These are phyloP conservation scores for Chloromonas sp. DNA, from an alignment of 163 green algal genomes.

Conservation along the genomic window DNA sequence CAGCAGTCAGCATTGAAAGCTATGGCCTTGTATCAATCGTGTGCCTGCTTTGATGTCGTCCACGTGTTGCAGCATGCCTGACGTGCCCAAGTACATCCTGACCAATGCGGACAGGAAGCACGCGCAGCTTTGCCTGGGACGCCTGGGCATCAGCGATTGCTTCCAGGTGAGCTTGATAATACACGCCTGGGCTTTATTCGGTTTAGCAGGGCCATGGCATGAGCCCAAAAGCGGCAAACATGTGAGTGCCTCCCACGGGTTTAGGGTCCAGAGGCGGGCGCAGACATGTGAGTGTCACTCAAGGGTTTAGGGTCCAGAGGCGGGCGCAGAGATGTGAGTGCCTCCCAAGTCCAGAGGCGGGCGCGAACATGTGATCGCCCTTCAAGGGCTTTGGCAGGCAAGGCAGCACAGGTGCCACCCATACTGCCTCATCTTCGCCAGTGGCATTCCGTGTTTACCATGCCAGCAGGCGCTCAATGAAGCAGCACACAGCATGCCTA, in stretches of 20 bases:
- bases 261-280: background rate
- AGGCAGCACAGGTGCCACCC: no score
- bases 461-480: background rate
- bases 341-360: background rate
- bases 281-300: background rate
- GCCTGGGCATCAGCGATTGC: conserved; percentile 59
- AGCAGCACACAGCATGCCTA: background rate
- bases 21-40: no score
- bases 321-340: background rate
- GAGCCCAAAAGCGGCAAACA: background rate
- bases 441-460: no score
- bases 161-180: conserved; percentile 41
- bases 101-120: conserved; percentile 76
- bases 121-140: conserved; percentile 48
- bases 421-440: no score
- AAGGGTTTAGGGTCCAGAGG: background rate
- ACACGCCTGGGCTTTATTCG: background rate
- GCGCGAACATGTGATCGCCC: no score
- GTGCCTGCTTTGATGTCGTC: no score
- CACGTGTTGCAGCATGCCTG: background rate
- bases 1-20: no score
- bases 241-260: background rate
- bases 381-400: no score
- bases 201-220: background rate
- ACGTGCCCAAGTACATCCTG: conserved; percentile 60